Evolutionary conservation across 441 rosid genomes (phyloP).

Genomic region (Biscutella laevigata): DNA sequence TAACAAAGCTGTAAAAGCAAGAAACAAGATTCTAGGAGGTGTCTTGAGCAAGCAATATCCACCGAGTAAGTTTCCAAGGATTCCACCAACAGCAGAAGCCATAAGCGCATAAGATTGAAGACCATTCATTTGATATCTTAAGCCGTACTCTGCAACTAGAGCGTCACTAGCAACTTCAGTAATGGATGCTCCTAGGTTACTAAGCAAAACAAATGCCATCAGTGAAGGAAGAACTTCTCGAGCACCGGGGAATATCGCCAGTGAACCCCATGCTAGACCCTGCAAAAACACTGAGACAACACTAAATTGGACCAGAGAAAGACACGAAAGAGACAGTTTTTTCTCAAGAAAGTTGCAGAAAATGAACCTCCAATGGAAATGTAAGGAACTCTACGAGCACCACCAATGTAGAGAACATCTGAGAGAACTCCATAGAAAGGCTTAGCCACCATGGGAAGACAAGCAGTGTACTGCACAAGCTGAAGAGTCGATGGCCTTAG

Average conservation of each 20-base stretch:
- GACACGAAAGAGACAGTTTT: neutral
- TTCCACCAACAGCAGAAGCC: conserved; percentile 70
- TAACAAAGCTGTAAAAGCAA: conserved; percentile 39
- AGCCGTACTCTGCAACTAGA: conserved; percentile 73
- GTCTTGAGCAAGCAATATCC: conserved; percentile 44
- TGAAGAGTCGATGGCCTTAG: conserved; percentile 62
- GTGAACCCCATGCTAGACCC: conserved; percentile 62
- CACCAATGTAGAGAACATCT: conserved; percentile 54
- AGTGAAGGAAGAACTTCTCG: conserved; percentile 49
- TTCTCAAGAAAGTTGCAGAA: neutral
- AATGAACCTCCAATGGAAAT: conserved; percentile 60
- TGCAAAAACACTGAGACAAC: conserved; percentile 48
- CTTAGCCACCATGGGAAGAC: conserved; percentile 77
- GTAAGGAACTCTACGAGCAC: conserved; percentile 69
- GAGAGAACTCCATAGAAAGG: conserved; percentile 74
- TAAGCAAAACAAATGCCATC: conserved; percentile 48
- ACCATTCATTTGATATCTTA: conserved; percentile 32
- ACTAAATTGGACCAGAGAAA: neutral
- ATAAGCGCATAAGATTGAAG: conserved; percentile 74
- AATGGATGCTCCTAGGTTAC: conserved; percentile 78
- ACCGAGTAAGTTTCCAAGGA: conserved; percentile 63
- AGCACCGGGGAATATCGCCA: conserved; percentile 50
- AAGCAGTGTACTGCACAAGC: conserved; percentile 60
- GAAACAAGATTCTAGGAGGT: conserved; percentile 44
- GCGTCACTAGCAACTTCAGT: conserved; percentile 83